These are phyloP conservation scores for Pseudoneurospora amorphoporcata DNA, from an alignment of 495 filamentous ascomycete species.

Conservation along the genomic window DNA sequence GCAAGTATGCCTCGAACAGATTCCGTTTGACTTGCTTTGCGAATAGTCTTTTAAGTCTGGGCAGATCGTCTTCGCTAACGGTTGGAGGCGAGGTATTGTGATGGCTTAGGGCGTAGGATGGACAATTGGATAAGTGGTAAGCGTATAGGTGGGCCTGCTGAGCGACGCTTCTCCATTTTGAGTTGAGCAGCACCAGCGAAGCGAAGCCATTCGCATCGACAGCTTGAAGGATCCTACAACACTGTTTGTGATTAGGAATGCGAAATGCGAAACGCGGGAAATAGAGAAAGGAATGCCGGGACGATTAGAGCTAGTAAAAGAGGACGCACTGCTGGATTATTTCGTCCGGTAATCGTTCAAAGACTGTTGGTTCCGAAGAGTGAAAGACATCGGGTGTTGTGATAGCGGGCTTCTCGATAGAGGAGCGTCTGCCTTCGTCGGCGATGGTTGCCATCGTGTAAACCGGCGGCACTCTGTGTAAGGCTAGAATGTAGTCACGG, in stretches of 20 bases:
- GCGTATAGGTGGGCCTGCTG: conserved; percentile 64
- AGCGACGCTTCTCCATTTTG: conserved; percentile 64
- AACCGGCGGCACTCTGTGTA: background rate
- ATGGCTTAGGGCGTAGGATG: conserved; percentile 49
- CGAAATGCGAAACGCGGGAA: background rate
- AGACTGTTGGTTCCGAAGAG: conserved; percentile 18
- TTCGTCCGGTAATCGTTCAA: conserved; percentile 37
- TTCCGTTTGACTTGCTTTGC: conserved; percentile 62
- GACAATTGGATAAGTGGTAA: conserved; percentile 62
- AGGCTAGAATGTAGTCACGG: conserved; percentile 6
- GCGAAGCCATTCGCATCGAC: conserved; percentile 72
- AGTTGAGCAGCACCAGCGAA: conserved; percentile 70
- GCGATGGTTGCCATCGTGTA: conserved; percentile 15
- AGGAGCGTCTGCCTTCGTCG: conserved; percentile 15
- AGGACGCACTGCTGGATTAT: conserved; percentile 39
- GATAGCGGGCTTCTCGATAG: conserved; percentile 24
- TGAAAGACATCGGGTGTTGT: conserved; percentile 7
- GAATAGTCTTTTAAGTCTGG: conserved; percentile 55
- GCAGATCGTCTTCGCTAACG: conserved; percentile 42
- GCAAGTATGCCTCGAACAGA: conserved; percentile 68
- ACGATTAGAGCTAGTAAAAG: background rate
- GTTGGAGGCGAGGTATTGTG: conserved; percentile 31
- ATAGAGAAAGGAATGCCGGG: background rate
- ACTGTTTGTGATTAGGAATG: conserved; percentile 4
- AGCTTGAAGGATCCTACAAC: conserved; percentile 58